Conservation (phyloP, 768 basidiomycete species). For the Zangia roseola region DNA sequence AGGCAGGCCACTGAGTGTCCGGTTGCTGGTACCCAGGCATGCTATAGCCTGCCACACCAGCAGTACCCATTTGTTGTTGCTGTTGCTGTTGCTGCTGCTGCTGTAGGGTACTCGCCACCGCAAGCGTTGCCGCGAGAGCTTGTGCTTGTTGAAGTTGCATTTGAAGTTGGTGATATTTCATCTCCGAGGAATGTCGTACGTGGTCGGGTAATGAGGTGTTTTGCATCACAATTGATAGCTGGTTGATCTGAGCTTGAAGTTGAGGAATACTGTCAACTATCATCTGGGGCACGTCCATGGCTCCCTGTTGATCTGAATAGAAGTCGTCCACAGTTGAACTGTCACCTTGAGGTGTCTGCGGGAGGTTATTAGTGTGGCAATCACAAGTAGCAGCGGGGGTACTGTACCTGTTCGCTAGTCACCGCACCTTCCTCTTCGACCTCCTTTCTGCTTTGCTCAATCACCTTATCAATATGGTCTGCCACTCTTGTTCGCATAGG, state of each 20-base stretch:
- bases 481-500: conserved; percentile 72
- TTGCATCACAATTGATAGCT: conserved; percentile 76
- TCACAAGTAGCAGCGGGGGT: not conserved
- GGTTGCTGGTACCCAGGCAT: conserved; percentile 45
- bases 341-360: conserved; percentile 27
- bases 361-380: conserved; percentile 3
- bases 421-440: conserved; percentile 43
- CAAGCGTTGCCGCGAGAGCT: conserved; percentile 63
- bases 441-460: conserved; percentile 76
- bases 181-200: conserved; percentile 77
- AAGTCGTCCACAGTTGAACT: conserved; percentile 55
- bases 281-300: conserved; percentile 69
- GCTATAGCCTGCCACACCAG: conserved; percentile 37
- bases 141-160: conserved; percentile 80
- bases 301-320: conserved; percentile 71
- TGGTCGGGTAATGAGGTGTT: conserved; percentile 70
- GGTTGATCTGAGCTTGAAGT: conserved; percentile 82
- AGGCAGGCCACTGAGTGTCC: conserved; percentile 41
- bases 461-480: conserved; percentile 79
- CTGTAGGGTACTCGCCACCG: conserved; percentile 53
- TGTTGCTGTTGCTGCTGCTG: conserved; percentile 47
- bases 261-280: conserved; percentile 75
- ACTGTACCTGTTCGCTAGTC: conserved; percentile 36
- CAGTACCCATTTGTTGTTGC: conserved; percentile 35
- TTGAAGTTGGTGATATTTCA: conserved; percentile 79